Evolutionary conservation across 2,329 filamentous ascomycete genomes (phyloP), one percentile per base, ranked within the genome.

Genomic region (Colletotrichum spinosum): DNA sequence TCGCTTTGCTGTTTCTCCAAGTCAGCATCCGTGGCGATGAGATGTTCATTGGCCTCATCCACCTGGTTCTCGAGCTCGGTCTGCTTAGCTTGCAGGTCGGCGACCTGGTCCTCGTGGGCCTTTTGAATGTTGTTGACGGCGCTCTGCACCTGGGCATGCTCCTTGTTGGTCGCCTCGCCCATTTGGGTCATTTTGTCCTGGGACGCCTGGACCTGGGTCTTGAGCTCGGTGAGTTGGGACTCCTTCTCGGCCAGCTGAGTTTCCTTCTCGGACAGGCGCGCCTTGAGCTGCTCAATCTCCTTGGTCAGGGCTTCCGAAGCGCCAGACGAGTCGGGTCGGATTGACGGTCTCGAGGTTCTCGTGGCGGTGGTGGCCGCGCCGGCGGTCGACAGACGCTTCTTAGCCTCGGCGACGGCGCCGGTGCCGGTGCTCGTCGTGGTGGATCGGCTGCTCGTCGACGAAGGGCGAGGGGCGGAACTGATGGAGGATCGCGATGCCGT

Each of bases 211-310:
- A 90, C 82, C 70, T 90, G 84, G 6, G 80, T 78, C 73, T 86
- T 87, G 37, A 90, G 81, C 11, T 83, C 76, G 58, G 84, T 81
- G 9, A 90, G 84, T 71, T 88, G 85, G 7, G 81, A 74, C 71
- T 90, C 86, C 67, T 86, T 87, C 38, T 86, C 81, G 5, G 81
- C 79, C 10, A 90, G 84, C 72, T 88, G 85, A 4, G 81, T 74
- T 70, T 90, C 86, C 67, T 86, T 87, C 45, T 86, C 81, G 6
- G 80, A 79, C 25, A 90, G 79, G 75, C 89, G 88, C 8, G 80
- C 75, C 78, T 87, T 90, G 48, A 90, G 79, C 50, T 87, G 83
- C 54, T 90, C 87, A 4, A 86, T 77, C 70, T 88, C 86, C 76
- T 87, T 89, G 17, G 82, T 73, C 8, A 77, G 69, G 10, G 81